Evolutionary conservation across 2,329 filamentous ascomycete species (phyloP), one percentile per base, ranked within the genome.

Genomic region (Aspergillus sp.): DNA sequence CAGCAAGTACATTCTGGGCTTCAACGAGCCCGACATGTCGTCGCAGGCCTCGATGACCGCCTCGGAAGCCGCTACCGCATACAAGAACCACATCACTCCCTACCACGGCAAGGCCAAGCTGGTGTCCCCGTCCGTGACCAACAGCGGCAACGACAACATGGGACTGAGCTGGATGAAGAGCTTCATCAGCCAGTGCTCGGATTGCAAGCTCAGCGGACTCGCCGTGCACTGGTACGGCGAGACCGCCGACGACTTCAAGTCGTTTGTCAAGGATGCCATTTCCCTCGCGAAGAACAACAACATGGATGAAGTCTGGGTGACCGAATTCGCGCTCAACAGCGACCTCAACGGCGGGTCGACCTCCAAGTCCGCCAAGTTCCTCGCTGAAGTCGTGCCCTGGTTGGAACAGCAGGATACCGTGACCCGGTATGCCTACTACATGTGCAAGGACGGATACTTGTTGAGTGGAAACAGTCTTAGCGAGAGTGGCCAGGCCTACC

Each of bases 21-120:
- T 74, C 63, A 74, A 74, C 57, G 71, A 74, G 51, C 71, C 71
- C 27, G 71, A 74, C 50, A 56, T 60, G 7, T 7, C 47, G 42
- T 48, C 49, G 2, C 70, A 73, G 53, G 57, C 70, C 37, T 54
- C 58, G 51, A 67, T 73, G 56, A 51, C 56, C 33, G 60, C 67
- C 12, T 30, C 50, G 7, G 60, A 64, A 6, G 70, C 70, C 28
- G 69, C 63, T 28, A 34, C 43, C 11, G 52, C 55, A 46, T 71
- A 70, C 57, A 50, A 55, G 45, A 43, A 60, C 27, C 64, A 68
- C 55, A 67, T 73, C 55, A 65, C 62, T 28, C 65, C 65, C 2
- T 64, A 59, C 35, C 47, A 57, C 10, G 62, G 57, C 38, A 45
- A 62, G 32, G 68, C 65, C n/a, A 58, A 58, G 36, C 65, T 73